Evolutionary conservation across 768 basidiomycete species (phyloP), one percentile per base, ranked within the genome.

Genomic region (Calvatia gigantea): DNA sequence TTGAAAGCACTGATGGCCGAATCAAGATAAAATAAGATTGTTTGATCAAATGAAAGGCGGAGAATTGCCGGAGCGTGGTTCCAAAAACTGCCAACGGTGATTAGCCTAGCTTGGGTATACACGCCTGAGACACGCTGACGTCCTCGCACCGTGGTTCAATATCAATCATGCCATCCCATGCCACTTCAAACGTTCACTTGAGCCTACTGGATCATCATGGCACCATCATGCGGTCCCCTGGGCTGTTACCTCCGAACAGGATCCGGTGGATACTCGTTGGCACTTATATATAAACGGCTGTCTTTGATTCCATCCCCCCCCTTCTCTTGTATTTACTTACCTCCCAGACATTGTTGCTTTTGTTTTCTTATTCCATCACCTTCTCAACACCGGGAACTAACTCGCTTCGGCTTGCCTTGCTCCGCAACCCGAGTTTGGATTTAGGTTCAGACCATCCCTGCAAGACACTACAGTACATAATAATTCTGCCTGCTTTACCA

Each of bases 61-160:
- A 31, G 11, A 52, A 52, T 52, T 53, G 51, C 31, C 31, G 39
- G 51, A 32, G 41, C 23, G 43, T 15, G 28, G n/a, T 15, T 23
- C n/a, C 23, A 23, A 27, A 32, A 48, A 32, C n/a, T n/a, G n/a
- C n/a, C n/a, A n/a, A n/a, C n/a, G n/a, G n/a, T n/a, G 33, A n/a
- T 9, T 19, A 32, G 27, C 45, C 45, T 7, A 31, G 32, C 14
- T 31, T 47, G 45, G 45, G 25, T 41, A 44, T 53, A 43, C 51
- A 53, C 51, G 51, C 51, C 31, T 53, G 9, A n/a, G 39, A 41
- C 51, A 53, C 41, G 51, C 37, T 37, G 39, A 6, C 39, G n/a
- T 41, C n/a, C n/a, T 41, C 39, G 39, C 7, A 21, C 39, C 39
- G 25, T 39, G 21, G 25, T 19, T 38, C 25, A 12, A 14, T 19